These are phyloP conservation scores for Plicaturopsis crispa DNA, from an alignment of 768 basidiomycete species.

Conservation along the genomic window DNA sequence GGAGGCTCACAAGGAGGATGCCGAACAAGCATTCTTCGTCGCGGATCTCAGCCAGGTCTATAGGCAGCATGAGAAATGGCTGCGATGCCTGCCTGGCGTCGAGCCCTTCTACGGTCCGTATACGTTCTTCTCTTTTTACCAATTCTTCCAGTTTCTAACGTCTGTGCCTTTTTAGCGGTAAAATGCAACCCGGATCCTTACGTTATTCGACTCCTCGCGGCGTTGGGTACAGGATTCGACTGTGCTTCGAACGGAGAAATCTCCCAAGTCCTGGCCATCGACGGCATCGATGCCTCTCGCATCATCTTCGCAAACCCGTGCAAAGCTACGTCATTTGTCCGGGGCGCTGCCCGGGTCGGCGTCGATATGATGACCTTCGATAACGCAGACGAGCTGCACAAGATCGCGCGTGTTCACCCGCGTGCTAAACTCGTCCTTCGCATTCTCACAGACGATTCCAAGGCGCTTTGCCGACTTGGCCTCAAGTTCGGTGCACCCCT, in stretches of 20 bases:
- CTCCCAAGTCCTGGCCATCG: conserved; percentile 63
- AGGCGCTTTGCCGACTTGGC: conserved; percentile 87
- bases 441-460: conserved; percentile 97
- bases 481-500: conserved; percentile 96
- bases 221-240: conserved; percentile 91
- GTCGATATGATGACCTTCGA: conserved; percentile 98
- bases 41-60: conserved; percentile 89
- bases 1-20: conserved; percentile 52
- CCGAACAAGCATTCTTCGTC: conserved; percentile 95
- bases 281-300: conserved; percentile 56
- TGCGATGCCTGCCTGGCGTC: conserved; percentile 67
- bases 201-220: conserved; percentile 83
- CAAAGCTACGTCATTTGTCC: conserved; percentile 92
- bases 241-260: conserved; percentile 97
- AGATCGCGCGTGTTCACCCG: conserved; percentile 78
- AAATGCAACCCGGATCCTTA: conserved; percentile 99
- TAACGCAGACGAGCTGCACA: conserved; percentile 93
- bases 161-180: conserved; percentile 49
- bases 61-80: conserved; percentile 80
- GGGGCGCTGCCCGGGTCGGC: conserved; percentile 67
- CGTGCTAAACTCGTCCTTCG: conserved; percentile 83
- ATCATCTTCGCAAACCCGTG: conserved; percentile 99
- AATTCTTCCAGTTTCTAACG: conserved; percentile 18
- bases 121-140: conserved; percentile 7
- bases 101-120: conserved; percentile 87